Base-by-base conservation (phyloP, 2,329 filamentous ascomycete species). In the Erysiphe pulchra region DNA sequence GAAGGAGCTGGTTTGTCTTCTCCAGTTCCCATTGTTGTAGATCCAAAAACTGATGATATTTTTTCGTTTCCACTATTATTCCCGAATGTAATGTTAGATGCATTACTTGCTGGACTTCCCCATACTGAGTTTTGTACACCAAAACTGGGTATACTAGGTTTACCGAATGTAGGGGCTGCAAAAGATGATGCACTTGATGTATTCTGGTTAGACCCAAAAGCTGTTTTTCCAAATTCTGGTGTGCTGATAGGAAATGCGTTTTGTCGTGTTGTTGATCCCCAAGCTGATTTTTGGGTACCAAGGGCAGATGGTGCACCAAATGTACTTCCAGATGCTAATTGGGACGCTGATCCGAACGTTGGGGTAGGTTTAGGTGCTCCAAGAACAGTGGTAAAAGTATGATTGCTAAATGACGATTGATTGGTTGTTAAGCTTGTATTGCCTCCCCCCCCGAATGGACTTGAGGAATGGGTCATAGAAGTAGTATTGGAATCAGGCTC, bases 51-150 rank as follows among this genome's bases (percentile, higher is more conserved):
- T 24, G 20, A 47, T 8, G 56, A 52, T 32, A 55, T 50, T 36
- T 55, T 51, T 45, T 59, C 61, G 7, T 65, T 55, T 46, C 72
- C 70, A 13, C 65, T 63, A 8, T 67, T 58, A 54, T 75, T 70
- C 1, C 72, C 72, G 57, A 77, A 76, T 1, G 67, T 61, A 16
- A 56, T 53, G 31, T 58, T 51, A 37, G 60, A 46, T 24, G 46
- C 50, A 3, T 62, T 57, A 31, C 52, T 47, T 18, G 45, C 50
- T 34, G 49, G 61, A 17, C 63, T 54, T 4, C 62, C 64, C 73
- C 73, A 77, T 11, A 69, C 70, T 5, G 73, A 75, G 2, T 62
- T 52, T 49, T 65, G 67, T 41, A 62, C 52, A 51, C 2, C 68
- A 68, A 28, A 68, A 18, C 51, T 11, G n/a, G 20, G 12, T 32